Percentiles rank a stretch among this genome's conserved stretches.
phyloP scores from a whole-genome alignment of 352 stramenopile genomes.

The Globisporangium orthogonon region DNA sequence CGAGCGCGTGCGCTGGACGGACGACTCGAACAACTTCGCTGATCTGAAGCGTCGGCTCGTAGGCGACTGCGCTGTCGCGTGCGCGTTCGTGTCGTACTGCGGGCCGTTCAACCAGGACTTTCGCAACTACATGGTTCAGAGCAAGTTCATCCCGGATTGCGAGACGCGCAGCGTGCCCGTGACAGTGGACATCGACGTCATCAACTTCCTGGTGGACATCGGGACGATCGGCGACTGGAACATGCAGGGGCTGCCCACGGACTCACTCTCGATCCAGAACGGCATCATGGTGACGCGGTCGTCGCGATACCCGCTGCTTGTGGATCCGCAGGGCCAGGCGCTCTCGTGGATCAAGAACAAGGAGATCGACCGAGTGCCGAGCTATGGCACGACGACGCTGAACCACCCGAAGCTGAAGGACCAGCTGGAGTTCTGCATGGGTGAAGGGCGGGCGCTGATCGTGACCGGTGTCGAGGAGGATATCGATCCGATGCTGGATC shows the following conservation, averaged over 20 bases:
- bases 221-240: conserved; percentile 98
- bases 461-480: conserved; percentile 96
- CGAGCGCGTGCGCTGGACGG: conserved; percentile 95
- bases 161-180: conserved; percentile 89
- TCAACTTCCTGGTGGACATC: conserved; percentile 96
- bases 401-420: conserved; percentile 97
- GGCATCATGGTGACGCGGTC: conserved; percentile 97
- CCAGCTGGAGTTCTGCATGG: conserved; percentile 97
- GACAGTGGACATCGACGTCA: conserved; percentile 94
- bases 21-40: conserved; percentile 97
- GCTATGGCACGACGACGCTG: conserved; percentile 92
- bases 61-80: conserved; percentile 95
- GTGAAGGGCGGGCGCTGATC: conserved; percentile 92
- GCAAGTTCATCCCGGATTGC: conserved; percentile 95
- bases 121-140: conserved; percentile 93
- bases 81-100: conserved; percentile 97
- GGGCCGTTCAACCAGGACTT: conserved; percentile 98
- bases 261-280: conserved; percentile 97
- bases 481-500: conserved; percentile 98
- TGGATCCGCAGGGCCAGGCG: conserved; percentile 97
- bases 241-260: conserved; percentile 95
- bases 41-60: conserved; percentile 95
- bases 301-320: conserved; percentile 93
- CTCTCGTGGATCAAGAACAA: conserved; percentile 97
- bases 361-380: conserved; percentile 91